Base-by-base conservation (phyloP, 164 flowering plant genomes). In the Tetracentron sinense region DNA sequence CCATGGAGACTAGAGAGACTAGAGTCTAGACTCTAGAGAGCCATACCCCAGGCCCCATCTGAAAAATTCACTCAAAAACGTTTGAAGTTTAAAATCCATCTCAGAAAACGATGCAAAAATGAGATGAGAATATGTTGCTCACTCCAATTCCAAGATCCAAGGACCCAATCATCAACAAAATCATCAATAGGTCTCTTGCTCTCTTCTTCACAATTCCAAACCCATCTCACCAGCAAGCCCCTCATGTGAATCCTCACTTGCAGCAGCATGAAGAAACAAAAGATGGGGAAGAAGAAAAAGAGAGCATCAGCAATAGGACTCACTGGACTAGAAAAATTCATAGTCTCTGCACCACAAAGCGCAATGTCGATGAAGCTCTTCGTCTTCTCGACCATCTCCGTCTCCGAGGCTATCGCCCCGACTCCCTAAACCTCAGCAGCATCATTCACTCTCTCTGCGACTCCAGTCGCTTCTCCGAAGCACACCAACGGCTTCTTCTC, bases 371-470 rank as follows among this genome's bases (percentile, higher is more conserved):
- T 67, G 80, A 72, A 21, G 97, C 96, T 6, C 80, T 89, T 23
- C 72, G 68, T 61, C 85, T 89, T 33, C 83, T 92, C 51, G 79
- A 81, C 60, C 67, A 56, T 54, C 86, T 89, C 60, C 74, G 81
- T 70, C 78, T 85, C 69, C 82, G 60, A 21, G 91, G 88, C 48
- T 87, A 79, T 79, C 71, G 56, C 5, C 90, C 86, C 16, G 73
- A 83, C 53, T 74, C 90, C 6, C 82, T 84, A 70, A 88, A 86
- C 56, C 77, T 92, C 62, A 81, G 75, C 79, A 76, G 81, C 83
- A 73, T 89, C 28, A 61, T 89, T 55, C 96, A 91, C 62, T 88
- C 83, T 19, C 93, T 94, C 54, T 89, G 97, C 60, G 73, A 68
- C 33, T 61, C 89, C 48, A 15, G 47, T 50, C 89, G 97, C 46